Percentiles rank a stretch among this genome's conserved stretches.
Conservation (phyloP, 2,329 filamentous ascomycete species). For the Trichoderma gracile region DNA sequence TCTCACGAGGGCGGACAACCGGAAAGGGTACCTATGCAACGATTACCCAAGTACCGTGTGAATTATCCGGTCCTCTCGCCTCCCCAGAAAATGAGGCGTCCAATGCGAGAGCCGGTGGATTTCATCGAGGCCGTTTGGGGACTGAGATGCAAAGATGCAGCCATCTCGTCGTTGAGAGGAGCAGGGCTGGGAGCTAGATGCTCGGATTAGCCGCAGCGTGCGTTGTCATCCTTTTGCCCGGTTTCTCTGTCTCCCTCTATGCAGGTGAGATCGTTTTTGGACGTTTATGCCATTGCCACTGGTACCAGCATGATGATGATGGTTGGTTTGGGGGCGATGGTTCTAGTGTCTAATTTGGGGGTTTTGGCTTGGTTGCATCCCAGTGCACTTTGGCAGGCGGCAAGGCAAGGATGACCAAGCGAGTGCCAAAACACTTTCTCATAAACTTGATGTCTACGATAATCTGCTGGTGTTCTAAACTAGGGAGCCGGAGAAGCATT, state of each 20-base stretch:
- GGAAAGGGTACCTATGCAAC: background rate
- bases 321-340: background rate
- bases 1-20: background rate
- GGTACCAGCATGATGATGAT: background rate
- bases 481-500: no score
- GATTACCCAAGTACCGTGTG: constrained; percentile 7
- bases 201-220: no score
- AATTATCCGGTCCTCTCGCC: background rate
- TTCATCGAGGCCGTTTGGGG: background rate
- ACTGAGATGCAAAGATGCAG: no score
- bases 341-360: background rate
- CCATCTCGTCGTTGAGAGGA: no score
- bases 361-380: no score
- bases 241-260: background rate
- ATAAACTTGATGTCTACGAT: no score
- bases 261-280: background rate
- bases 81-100: background rate
- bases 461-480: background rate
- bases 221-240: background rate
- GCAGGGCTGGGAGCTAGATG: no score
- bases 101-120: background rate
- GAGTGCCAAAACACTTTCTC: no score
- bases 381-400: no score
- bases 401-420: no score
- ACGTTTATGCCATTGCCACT: background rate